Evolutionary conservation across 495 filamentous ascomycete species (phyloP).

Genomic region (Choiromyces venosus): DNA sequence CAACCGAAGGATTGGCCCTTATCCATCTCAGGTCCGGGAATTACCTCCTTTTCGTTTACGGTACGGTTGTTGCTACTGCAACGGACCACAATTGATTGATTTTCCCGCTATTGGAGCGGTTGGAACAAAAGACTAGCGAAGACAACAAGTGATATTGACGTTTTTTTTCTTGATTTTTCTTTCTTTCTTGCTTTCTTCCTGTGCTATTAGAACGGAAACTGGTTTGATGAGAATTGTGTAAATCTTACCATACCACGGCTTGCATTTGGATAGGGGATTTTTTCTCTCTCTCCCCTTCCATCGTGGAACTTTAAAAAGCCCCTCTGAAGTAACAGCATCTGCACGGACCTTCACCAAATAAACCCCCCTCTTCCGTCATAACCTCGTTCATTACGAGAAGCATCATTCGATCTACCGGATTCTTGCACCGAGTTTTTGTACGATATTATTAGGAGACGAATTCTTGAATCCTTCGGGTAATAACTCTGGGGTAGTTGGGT

Average conservation of each 20-base stretch:
- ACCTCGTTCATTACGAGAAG: background rate
- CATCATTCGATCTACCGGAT: slow-evolving; percentile 8
- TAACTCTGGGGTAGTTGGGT: slow-evolving; percentile 10
- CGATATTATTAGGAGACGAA: background rate
- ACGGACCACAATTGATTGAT: background rate
- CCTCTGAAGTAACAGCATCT: background rate
- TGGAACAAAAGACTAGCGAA: background rate
- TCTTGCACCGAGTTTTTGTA: background rate
- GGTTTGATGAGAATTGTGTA: background rate
- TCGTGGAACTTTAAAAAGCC: background rate
- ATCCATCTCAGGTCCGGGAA: background rate
- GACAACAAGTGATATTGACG: background rate
- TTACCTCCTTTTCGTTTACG: slow-evolving; percentile 1
- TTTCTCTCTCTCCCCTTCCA: background rate
- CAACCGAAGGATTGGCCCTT: background rate
- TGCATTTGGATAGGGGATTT: background rate
- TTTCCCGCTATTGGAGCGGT: background rate
- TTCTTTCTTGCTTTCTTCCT: background rate
- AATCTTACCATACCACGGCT: background rate
- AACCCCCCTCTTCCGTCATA: background rate
- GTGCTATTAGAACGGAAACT: background rate
- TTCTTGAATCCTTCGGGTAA: background rate
- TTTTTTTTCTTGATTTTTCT: background rate
- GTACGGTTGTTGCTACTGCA: slow-evolving; percentile 1
- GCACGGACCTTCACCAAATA: background rate